Percentiles rank a stretch among this genome's conserved stretches.
phyloP scores from a whole-genome alignment of 2,329 filamentous ascomycete species.

The Parasarocladium wereldwijsianum region DNA sequence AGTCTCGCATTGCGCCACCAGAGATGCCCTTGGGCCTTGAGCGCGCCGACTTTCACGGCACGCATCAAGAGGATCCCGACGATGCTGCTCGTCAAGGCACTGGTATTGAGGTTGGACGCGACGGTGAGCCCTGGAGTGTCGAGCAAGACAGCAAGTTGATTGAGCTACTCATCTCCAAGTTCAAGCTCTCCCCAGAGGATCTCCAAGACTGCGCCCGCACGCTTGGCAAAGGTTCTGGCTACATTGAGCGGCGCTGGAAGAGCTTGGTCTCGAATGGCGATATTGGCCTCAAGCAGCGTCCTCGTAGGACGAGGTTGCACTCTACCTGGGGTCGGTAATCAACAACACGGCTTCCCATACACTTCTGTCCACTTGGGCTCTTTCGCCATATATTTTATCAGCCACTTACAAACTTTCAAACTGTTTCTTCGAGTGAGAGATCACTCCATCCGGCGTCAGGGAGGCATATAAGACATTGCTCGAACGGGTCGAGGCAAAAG shows the following conservation, averaged over 20 bases:
- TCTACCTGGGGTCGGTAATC: conserved; percentile 29
- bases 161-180: conserved; percentile 53
- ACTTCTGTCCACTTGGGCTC: no score
- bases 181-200: conserved; percentile 47
- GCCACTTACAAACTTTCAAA: no score
- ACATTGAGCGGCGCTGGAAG: conserved; percentile 46
- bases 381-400: no score
- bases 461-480: no score
- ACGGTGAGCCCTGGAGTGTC: conserved; percentile 39
- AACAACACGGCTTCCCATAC: not conserved
- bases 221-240: conserved; percentile 43
- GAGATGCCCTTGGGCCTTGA: conserved; percentile 44
- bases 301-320: conserved; percentile 32
- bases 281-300: conserved; percentile 38
- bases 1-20: conserved; percentile 44
- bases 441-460: no score
- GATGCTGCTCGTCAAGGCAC: conserved; percentile 12
- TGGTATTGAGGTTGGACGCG: conserved; percentile 27
- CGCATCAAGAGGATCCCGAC: conserved; percentile 11
- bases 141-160: conserved; percentile 52
- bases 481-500: no score
- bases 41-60: conserved; percentile 40
- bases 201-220: conserved; percentile 54
- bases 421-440: no score
- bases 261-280: conserved; percentile 44